A percentile compares a stretch with the other conserved stretches of the same genome.
phyloP scores from a whole-genome alignment of 2,329 filamentous ascomycete genomes.

The Nemania diffusa region DNA sequence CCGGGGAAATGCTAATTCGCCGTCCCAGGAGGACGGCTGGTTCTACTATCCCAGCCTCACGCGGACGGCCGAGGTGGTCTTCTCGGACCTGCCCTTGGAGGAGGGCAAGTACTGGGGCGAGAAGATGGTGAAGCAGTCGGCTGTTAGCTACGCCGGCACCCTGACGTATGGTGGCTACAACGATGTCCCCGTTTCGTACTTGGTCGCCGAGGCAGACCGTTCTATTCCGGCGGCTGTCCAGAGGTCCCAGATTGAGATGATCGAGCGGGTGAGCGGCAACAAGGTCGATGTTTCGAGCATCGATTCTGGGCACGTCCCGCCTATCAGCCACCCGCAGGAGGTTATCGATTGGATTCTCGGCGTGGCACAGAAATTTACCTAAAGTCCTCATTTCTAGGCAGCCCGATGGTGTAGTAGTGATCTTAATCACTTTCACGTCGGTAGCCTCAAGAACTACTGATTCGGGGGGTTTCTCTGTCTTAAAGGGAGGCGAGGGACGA shows the following conservation, averaged over 20 bases:
- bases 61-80: conserved; percentile 37
- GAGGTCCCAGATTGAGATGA: conserved; percentile 49
- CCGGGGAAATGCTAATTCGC: not conserved
- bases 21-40: conserved; percentile 42
- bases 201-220: conserved; percentile 50
- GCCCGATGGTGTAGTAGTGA: not conserved
- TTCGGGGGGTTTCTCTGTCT: not conserved
- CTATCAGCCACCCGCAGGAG: conserved; percentile 42
- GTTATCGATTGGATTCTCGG: conserved; percentile 38
- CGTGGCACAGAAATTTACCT: conserved; percentile 10
- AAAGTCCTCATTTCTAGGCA: not conserved
- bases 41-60: conserved; percentile 39
- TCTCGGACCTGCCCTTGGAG: conserved; percentile 43
- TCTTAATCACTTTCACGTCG: not conserved
- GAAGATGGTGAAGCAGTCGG: conserved; percentile 46
- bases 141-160: conserved; percentile 45
- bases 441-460: too few species aligned
- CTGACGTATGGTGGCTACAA: conserved; percentile 53
- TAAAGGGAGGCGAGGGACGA: too few species aligned
- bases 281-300: conserved; percentile 52
- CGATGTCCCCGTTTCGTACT: conserved; percentile 52
- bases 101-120: conserved; percentile 32
- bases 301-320: conserved; percentile 48
- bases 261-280: conserved; percentile 50
- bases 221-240: conserved; percentile 47